Conservation (phyloP, 768 basidiomycete genomes). For the Exidia glandulosa region DNA sequence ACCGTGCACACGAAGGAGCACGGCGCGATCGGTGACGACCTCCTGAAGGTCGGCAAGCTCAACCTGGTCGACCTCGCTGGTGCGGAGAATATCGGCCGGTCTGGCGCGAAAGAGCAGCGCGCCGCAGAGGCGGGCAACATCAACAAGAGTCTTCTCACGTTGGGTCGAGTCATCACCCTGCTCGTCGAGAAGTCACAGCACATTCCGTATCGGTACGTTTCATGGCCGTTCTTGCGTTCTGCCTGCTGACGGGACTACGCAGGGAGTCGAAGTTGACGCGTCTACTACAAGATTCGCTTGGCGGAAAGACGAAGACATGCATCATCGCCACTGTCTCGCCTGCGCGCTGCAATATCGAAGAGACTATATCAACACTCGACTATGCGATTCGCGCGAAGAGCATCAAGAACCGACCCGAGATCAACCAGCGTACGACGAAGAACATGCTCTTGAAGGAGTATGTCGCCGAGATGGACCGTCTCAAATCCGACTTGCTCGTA, state of each 20-base stretch:
- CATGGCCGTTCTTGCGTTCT: neutral
- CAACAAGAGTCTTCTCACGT: slow-evolving; percentile 92
- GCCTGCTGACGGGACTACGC: neutral
- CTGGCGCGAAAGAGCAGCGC: slow-evolving; percentile 88
- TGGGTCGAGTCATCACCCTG: slow-evolving; percentile 92
- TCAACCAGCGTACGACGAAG: slow-evolving; percentile 90
- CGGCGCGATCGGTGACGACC: slow-evolving; percentile 69
- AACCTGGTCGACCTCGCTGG: slow-evolving; percentile 80
- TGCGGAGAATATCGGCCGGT: slow-evolving; percentile 92
- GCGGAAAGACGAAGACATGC: slow-evolving; percentile 93
- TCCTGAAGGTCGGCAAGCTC: slow-evolving; percentile 87
- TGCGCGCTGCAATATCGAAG: slow-evolving; percentile 87
- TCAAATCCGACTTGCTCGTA: slow-evolving; percentile 72
- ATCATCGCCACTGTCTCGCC: slow-evolving; percentile 96
- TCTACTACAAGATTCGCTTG: slow-evolving; percentile 96
- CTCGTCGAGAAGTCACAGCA: slow-evolving; percentile 87
- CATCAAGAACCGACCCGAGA: slow-evolving; percentile 88
- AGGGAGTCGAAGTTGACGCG: slow-evolving; percentile 97
- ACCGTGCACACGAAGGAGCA: slow-evolving; percentile 88
- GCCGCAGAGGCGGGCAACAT: slow-evolving; percentile 98
- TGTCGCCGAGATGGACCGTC: slow-evolving; percentile 81
- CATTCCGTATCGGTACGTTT: slow-evolving; percentile 78
- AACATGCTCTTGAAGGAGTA: slow-evolving; percentile 91
- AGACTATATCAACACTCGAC: slow-evolving; percentile 93
- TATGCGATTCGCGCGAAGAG: slow-evolving; percentile 93